Conservation (phyloP, 306 rosid genomes). For the Trichosanthes cucumerina region DNA sequence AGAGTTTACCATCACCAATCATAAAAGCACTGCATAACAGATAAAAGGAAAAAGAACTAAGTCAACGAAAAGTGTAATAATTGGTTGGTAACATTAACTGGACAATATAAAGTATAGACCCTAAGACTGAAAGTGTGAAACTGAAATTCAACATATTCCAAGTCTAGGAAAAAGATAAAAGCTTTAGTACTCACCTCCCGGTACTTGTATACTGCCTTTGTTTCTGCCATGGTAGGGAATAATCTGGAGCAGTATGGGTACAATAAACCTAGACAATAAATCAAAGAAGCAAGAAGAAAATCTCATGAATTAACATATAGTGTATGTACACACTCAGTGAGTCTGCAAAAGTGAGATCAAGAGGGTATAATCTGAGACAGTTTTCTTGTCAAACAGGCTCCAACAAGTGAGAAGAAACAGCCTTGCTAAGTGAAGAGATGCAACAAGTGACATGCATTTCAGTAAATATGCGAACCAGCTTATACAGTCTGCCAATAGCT, state of each 20-base stretch:
- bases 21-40: conserved; percentile 70
- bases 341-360: not conserved
- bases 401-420: not conserved
- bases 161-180: not conserved
- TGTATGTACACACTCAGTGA: not conserved
- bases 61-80: not conserved
- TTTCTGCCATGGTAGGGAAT: conserved; percentile 99
- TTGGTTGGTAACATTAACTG: not conserved
- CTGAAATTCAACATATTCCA: not conserved
- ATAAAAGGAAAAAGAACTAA: not conserved
- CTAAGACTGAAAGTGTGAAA: not conserved
- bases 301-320: conserved; percentile 8
- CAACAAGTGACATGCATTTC: not conserved
- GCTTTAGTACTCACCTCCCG: conserved; percentile 64
- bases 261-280: conserved; percentile 65
- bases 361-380: not conserved
- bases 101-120: not conserved
- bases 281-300: conserved; percentile 3
- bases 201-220: conserved; percentile 95
- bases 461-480: not conserved
- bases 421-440: not conserved
- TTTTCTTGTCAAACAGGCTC: not conserved
- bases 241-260: conserved; percentile 92
- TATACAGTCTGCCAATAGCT: not conserved
- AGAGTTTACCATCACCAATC: conserved; percentile 73